Conservation (phyloP, 2,329 filamentous ascomycete species). For the Aspergillus sergii region DNA sequence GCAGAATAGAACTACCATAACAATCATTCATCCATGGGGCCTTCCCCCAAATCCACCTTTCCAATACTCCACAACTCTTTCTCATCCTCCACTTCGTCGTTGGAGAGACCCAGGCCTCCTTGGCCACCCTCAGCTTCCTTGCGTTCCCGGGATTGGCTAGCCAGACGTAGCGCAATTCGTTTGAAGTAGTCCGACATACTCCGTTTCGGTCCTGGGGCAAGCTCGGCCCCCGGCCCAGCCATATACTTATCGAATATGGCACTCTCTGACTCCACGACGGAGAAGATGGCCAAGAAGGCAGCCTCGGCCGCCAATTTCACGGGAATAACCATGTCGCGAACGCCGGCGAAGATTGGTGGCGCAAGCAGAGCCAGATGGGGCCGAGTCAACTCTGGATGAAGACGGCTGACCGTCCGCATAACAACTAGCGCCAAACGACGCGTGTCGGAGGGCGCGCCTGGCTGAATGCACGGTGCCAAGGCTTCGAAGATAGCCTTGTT, state of each 20-base stretch:
- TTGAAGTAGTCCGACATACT: slow-evolving; percentile 98
- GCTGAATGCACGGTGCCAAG: slow-evolving; percentile 72
- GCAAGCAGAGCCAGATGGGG: slow-evolving; percentile 81
- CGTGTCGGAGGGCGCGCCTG: slow-evolving; percentile 77
- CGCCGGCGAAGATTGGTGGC: slow-evolving; percentile 81
- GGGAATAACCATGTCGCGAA: slow-evolving; percentile 89
- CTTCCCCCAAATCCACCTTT: slow-evolving; percentile 77
- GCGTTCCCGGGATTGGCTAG: slow-evolving; percentile 83
- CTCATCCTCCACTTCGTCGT: slow-evolving; percentile 93
- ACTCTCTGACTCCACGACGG: slow-evolving; percentile 82
- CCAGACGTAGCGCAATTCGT: slow-evolving; percentile 80
- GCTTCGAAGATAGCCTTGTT: slow-evolving; percentile 79
- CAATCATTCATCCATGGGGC: slow-evolving; percentile 38
- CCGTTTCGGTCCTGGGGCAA: slow-evolving; percentile 75
- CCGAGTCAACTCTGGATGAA: slow-evolving; percentile 76
- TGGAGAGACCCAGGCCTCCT: slow-evolving; percentile 80
- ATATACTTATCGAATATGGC: slow-evolving; percentile 92
- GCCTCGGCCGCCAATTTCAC: slow-evolving; percentile 95
- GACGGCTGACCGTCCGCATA: slow-evolving; percentile 78
- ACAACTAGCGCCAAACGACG: slow-evolving; percentile 86
- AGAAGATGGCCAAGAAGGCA: slow-evolving; percentile 88
- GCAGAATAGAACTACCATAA: slow-evolving; percentile 16
- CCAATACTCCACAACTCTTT: slow-evolving; percentile 95
- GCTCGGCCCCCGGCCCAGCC: slow-evolving; percentile 64
- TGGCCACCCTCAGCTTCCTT: slow-evolving; percentile 88